Base-by-base conservation (phyloP, 805 yeast species). In the Tetrapisispora pingtungensis region DNA sequence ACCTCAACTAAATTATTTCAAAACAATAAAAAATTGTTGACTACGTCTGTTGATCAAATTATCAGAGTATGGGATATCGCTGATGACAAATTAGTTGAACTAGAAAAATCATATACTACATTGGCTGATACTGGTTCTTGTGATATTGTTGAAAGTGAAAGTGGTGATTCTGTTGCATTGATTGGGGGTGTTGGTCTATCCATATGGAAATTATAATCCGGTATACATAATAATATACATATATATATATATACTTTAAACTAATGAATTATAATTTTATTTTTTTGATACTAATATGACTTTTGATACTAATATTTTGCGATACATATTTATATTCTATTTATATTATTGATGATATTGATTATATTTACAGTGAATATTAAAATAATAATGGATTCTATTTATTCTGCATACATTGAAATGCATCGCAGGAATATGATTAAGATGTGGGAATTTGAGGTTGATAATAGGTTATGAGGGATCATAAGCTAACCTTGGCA, bases 401-500 rank as follows among this genome's bases (percentile, higher is more conserved):
- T n/a, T n/a, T n/a, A n/a, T n/a, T n/a, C n/a, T n/a, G n/a, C n/a
- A n/a, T n/a, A n/a, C n/a, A n/a, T n/a, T n/a, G n/a, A n/a, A n/a
- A n/a, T n/a, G n/a, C n/a, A n/a, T n/a, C n/a, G n/a, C n/a, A n/a
- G n/a, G n/a, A n/a, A n/a, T n/a, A n/a, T n/a, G n/a, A n/a, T n/a
- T n/a, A n/a, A n/a, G n/a, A n/a, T n/a, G n/a, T n/a, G n/a, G n/a
- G n/a, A n/a, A n/a, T n/a, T n/a, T n/a, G n/a, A n/a, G n/a, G n/a
- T n/a, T n/a, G n/a, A n/a, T n/a, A n/a, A n/a, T n/a, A n/a, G n/a
- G n/a, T n/a, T n/a, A n/a, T n/a, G n/a, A n/a, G n/a, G n/a, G n/a
- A n/a, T n/a, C n/a, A n/a, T n/a, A n/a, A n/a, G n/a, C n/a, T n/a
- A 81, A 54, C 86, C 86, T 65, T 86, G 96, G 65, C 95, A 85